Base-by-base conservation (phyloP, 73 alveolate genomes). In the Paramecium tetraurelia region DNA sequence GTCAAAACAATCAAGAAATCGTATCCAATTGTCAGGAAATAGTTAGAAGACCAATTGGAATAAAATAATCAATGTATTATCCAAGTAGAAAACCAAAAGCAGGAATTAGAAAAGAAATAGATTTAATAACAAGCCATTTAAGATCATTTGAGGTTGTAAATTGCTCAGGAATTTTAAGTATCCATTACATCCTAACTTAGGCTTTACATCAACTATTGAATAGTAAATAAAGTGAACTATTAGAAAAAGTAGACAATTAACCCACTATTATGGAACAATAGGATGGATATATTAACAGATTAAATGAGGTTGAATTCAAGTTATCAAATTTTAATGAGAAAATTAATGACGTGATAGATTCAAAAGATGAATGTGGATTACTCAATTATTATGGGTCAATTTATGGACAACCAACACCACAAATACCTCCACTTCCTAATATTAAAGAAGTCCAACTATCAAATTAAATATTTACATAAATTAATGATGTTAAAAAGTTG, bases 1-100 rank as follows among this genome's bases (percentile, higher is more conserved):
- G 94, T 89, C 4, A 89, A 89, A 71, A 89, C 94, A 31, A 89
- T 89, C 3, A 89, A 89, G 22, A 89, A 89, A 14, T 71, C 94
- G 3, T 89, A 89, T 89, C 94, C 94, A 24, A 22, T 89, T 8
- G 63, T 89, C 0, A 89, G 68, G 18, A 70, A 89, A 59, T 70
- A 41, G 7, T 70, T 89, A 44, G 94, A 89, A 71, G 94, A 89
- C 3, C 50, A 89, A 80, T 21, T 80, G 14, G 90, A 80, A 31
- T 44, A 18, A 80, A 80, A 80, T 46, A 41, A 44, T 80, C 14
- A 44, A 80, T 80, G 72, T 24, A 41, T 80, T 0, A 40, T 33
- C 27, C 24, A 80, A 48, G 33, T 80, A 10, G 90, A 80, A 16
- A 80, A 80, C 22, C 20, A 44, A 22, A 41, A 72, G 33, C 20